Conservation (phyloP, 83 land plant genomes). For the Larix sibirica region DNA sequence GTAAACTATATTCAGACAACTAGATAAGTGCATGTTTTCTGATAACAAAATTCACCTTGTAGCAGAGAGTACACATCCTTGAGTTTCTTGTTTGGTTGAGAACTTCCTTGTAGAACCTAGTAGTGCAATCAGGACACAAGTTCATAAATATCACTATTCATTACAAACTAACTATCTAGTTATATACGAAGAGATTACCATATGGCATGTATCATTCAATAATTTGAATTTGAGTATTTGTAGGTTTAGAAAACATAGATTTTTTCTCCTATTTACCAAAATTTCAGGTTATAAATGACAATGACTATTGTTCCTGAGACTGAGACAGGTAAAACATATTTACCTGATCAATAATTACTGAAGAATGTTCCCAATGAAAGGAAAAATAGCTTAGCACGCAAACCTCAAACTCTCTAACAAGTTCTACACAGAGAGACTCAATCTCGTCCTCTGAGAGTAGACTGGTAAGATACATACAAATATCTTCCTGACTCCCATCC, state of each 20-base stretch:
- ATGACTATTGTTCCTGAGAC: background rate
- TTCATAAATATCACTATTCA: background rate
- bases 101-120: conserved; percentile 26
- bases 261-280: background rate
- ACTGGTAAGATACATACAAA: background rate
- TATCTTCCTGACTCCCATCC: background rate
- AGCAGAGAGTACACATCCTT: conserved; percentile 27
- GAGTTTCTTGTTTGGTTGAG: conserved; percentile 14
- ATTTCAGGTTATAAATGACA: background rate
- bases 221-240: background rate
- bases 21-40: background rate
- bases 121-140: background rate
- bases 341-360: conserved; percentile 29
- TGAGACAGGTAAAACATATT: background rate
- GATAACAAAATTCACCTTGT: conserved; percentile 21
- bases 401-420: conserved; percentile 36
- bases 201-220: no score
- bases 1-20: background rate
- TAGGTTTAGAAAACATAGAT: background rate
- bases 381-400: conserved; percentile 43
- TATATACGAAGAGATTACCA: background rate
- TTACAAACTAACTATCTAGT: background rate
- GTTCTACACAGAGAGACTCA: conserved; percentile 1
- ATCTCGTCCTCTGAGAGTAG: conserved; percentile 11
- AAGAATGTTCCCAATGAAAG: conserved; percentile 40